These are phyloP conservation scores for Boletus hoseneyae DNA, from an alignment of 1,284 basidiomycete species.

Conservation along the genomic window DNA sequence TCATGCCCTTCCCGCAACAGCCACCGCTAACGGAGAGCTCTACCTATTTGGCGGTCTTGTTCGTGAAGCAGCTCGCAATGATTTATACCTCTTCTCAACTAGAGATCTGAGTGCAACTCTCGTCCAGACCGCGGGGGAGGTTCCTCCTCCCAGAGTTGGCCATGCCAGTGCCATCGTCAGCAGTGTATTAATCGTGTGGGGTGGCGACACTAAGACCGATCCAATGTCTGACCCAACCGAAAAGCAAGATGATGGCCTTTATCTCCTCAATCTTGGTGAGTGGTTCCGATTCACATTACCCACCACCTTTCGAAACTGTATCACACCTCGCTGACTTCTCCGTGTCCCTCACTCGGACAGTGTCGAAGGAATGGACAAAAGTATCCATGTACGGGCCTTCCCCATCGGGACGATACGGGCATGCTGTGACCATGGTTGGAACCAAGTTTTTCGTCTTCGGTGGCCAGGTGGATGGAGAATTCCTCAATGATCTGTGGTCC, in stretches of 20 bases:
- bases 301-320: neutral
- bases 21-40: constrained; percentile 82
- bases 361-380: constrained; percentile 91
- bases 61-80: constrained; percentile 87
- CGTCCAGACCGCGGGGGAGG: constrained; percentile 85
- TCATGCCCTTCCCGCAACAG: constrained; percentile 87
- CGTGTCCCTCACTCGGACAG: constrained; percentile 36
- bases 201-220: constrained; percentile 89
- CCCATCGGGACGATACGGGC: constrained; percentile 91
- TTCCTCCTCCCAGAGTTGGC: constrained; percentile 89
- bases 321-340: constrained; percentile 8
- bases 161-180: constrained; percentile 96
- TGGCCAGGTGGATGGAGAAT: constrained; percentile 95
- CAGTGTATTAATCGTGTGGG: constrained; percentile 97
- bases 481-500: constrained; percentile 94
- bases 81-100: constrained; percentile 88
- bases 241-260: constrained; percentile 90
- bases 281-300: constrained; percentile 18
- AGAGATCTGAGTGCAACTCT: constrained; percentile 75
- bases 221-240: constrained; percentile 66
- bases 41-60: constrained; percentile 98
- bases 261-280: constrained; percentile 92
- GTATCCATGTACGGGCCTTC: constrained; percentile 73
- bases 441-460: constrained; percentile 95
- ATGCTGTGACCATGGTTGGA: constrained; percentile 91